A percentile compares a stretch with the other conserved stretches of the same genome.
Conservation (phyloP, 257 asterid species). For the Nicotiana tomentosiformis region DNA sequence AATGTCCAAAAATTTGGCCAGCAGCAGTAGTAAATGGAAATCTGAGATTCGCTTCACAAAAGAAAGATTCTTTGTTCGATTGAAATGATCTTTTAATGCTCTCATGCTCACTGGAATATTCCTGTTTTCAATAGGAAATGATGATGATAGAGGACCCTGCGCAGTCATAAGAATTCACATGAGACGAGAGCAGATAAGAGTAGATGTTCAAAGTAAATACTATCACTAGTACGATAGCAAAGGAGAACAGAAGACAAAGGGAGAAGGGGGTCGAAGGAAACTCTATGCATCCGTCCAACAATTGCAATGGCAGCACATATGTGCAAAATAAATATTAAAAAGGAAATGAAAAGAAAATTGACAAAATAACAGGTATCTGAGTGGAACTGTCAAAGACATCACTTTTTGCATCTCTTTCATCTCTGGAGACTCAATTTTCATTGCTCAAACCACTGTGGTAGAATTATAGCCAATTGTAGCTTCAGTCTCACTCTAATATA, state of each 20-base stretch:
- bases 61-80: conserved; percentile 57
- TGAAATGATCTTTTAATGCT: conserved; percentile 74
- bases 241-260: background rate
- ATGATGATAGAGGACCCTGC: conserved; percentile 87
- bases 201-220: background rate
- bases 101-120: conserved; percentile 38
- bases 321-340: background rate
- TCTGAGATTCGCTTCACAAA: conserved; percentile 84
- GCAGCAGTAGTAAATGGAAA: conserved; percentile 75
- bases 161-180: conserved; percentile 8
- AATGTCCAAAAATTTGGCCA: conserved; percentile 65
- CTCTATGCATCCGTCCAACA: background rate
- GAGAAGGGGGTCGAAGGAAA: background rate
- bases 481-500: background rate
- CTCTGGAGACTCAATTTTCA: background rate
- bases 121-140: conserved; percentile 91
- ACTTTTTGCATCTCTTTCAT: background rate
- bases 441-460: background rate
- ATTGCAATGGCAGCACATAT: background rate
- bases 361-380: background rate
- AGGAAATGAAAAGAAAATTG: background rate
- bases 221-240: background rate
- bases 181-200: conserved; percentile 7
- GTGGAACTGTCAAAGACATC: background rate
- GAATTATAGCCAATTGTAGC: background rate